phyloP scores from a whole-genome alignment of 2,329 filamentous ascomycete genomes.

The Neonectria hederae region DNA sequence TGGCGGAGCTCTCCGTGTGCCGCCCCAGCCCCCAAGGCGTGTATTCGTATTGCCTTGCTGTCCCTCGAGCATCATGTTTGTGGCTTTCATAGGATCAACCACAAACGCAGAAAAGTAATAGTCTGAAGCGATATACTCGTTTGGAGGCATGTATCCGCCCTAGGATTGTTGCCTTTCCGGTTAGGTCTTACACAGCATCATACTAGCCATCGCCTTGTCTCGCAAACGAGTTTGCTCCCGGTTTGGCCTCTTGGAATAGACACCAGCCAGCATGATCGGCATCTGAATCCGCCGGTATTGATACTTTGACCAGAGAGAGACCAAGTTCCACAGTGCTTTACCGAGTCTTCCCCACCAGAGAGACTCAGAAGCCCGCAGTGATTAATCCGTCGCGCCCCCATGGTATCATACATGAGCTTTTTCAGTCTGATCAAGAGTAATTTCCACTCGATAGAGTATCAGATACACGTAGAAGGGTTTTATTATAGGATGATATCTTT shows the following conservation, averaged over 20 bases:
- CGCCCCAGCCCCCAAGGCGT: too few species aligned
- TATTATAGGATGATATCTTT: too few species aligned
- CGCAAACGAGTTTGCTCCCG: not conserved
- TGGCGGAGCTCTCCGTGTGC: too few species aligned
- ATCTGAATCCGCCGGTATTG: not conserved
- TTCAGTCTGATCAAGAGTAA: too few species aligned
- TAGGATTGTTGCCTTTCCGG: not conserved
- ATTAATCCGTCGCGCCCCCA: not conserved
- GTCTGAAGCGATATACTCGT: not conserved
- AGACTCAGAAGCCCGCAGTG: not conserved
- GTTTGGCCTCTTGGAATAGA: not conserved
- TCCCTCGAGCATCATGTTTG: not conserved
- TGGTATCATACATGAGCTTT: too few species aligned
- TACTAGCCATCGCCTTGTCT: not conserved
- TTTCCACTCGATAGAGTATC: too few species aligned
- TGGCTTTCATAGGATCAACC: not conserved
- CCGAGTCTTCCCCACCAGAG: not conserved
- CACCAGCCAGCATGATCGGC: not conserved
- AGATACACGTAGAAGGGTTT: too few species aligned
- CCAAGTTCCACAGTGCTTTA: not conserved
- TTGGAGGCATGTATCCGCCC: not conserved
- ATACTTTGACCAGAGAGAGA: not conserved
- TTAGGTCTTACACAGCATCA: not conserved
- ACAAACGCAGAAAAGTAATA: not conserved
- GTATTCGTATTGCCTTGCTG: not conserved